phyloP scores from a whole-genome alignment of 495 filamentous ascomycete species.

The Podospora didyma region DNA sequence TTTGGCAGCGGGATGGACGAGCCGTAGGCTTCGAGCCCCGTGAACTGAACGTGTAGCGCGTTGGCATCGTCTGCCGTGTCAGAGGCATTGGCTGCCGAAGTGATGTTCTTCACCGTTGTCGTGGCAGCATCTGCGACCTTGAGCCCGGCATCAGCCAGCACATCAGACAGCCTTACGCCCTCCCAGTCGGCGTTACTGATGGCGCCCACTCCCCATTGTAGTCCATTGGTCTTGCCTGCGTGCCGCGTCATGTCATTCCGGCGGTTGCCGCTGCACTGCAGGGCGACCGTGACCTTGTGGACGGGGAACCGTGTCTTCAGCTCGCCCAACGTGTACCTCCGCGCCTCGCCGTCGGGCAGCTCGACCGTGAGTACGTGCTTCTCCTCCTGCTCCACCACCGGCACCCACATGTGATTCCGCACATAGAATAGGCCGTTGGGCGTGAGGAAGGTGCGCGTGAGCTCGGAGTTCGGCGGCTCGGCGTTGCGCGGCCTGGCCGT shows the following conservation, averaged over 20 bases:
- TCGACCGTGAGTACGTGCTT: slow-evolving; percentile 50
- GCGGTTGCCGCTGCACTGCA: slow-evolving; percentile 62
- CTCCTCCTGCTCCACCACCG: slow-evolving; percentile 39
- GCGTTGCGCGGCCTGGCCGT: slow-evolving; percentile 54
- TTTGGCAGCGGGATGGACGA: slow-evolving; percentile 56
- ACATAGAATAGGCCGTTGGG: slow-evolving; percentile 56
- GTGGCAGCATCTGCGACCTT: slow-evolving; percentile 11
- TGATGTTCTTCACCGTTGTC: slow-evolving; percentile 1
- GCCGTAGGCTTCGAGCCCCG: slow-evolving; percentile 56
- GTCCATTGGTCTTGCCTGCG: slow-evolving; percentile 49
- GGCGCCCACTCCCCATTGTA: slow-evolving; percentile 58
- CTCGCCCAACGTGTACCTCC: slow-evolving; percentile 49
- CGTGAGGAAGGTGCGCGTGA: slow-evolving; percentile 47
- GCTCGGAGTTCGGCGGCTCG: slow-evolving; percentile 47
- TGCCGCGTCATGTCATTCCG: slow-evolving; percentile 56
- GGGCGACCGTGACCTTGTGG: slow-evolving; percentile 51
- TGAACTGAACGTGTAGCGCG: slow-evolving; percentile 52
- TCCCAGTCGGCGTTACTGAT: slow-evolving; percentile 61
- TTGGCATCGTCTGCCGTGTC: slow-evolving; percentile 18
- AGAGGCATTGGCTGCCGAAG: no score
- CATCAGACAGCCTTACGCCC: slow-evolving; percentile 54
- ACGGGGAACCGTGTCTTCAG: slow-evolving; percentile 47
- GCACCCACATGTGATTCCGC: slow-evolving; percentile 61
- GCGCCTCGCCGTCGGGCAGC: slow-evolving; percentile 50
- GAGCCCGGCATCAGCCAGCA: slow-evolving; percentile 52